Conservation (phyloP, 306 rosid genomes). For the Citrullus mucosospermus region DNA sequence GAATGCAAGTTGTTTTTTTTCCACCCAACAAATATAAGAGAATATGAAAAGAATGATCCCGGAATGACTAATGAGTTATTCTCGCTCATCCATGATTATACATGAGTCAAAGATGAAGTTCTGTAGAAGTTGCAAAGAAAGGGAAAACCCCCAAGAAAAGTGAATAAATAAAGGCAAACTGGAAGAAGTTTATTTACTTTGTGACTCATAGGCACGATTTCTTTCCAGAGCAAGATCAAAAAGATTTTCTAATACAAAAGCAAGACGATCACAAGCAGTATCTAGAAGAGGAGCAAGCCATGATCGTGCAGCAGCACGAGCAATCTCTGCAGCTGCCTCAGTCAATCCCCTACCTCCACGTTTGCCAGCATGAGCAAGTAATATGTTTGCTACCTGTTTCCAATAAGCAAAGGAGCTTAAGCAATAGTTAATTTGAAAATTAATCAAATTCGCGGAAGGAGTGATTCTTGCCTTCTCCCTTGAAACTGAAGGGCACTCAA, state of each 20-base stretch:
- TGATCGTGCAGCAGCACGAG: slow-evolving; percentile 89
- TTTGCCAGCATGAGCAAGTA: slow-evolving; percentile 89
- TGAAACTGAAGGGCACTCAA: slow-evolving; percentile 84
- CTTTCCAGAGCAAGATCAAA: slow-evolving; percentile 84
- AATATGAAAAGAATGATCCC: background rate
- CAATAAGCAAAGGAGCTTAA: background rate
- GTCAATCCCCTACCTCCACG: slow-evolving; percentile 78
- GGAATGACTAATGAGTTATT: background rate
- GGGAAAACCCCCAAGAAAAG: background rate
- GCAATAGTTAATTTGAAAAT: background rate
- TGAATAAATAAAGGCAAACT: background rate
- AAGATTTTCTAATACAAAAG: slow-evolving; percentile 75
- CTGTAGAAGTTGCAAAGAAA: background rate
- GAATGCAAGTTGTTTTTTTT: background rate
- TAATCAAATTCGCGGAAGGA: background rate
- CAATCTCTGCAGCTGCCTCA: slow-evolving; percentile 99
- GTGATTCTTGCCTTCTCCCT: slow-evolving; percentile 65
- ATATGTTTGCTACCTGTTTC: slow-evolving; percentile 84
- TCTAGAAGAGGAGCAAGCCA: slow-evolving; percentile 99
- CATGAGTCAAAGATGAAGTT: background rate
- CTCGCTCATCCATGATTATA: background rate
- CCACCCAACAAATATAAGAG: background rate
- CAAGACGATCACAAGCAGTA: slow-evolving; percentile 90
- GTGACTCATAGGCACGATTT: slow-evolving; percentile 45
- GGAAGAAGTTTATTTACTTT: slow-evolving; percentile 23